Percentiles rank a stretch among this genome's conserved stretches.
Conservation (phyloP, 768 basidiomycete genomes). For the Tulasnella calospora region DNA sequence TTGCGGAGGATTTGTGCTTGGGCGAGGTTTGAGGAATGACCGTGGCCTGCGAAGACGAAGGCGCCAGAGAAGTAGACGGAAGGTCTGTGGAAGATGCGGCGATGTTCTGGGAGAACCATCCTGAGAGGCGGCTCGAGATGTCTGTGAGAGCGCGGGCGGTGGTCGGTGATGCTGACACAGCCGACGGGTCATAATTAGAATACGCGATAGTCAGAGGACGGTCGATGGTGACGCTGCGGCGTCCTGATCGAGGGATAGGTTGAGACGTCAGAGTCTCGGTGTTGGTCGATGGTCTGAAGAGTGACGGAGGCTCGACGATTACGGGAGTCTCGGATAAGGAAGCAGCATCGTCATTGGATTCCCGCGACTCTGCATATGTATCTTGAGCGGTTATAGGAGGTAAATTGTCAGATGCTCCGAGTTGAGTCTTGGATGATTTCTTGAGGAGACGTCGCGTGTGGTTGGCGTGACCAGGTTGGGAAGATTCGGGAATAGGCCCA, state of each 20-base stretch:
- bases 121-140: slow-evolving; percentile 68
- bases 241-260: slow-evolving; percentile 1
- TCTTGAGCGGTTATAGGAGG: not conserved
- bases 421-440: slow-evolving; percentile 17
- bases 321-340: slow-evolving; percentile 16
- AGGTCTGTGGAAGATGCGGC: slow-evolving; percentile 59
- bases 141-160: slow-evolving; percentile 38
- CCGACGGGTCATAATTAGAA: not conserved
- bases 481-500: slow-evolving; percentile 5
- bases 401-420: not conserved
- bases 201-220: slow-evolving; percentile 12
- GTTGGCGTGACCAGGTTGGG: not conserved
- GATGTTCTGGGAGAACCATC: slow-evolving; percentile 79
- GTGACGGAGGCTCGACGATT: slow-evolving; percentile 22
- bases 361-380: not conserved
- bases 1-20: slow-evolving; percentile 35
- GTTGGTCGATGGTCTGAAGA: not conserved
- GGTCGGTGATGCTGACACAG: not conserved
- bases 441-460: slow-evolving; percentile 11
- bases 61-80: slow-evolving; percentile 32
- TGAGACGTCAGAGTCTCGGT: not conserved
- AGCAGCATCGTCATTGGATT: not conserved
- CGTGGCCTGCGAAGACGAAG: slow-evolving; percentile 42
- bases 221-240: slow-evolving; percentile 20
- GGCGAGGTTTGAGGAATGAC: slow-evolving; percentile 32